Evolutionary conservation across 2,329 filamentous ascomycete species (phyloP), one percentile per base, ranked within the genome.

Genomic region (Colletotrichum sp.): DNA sequence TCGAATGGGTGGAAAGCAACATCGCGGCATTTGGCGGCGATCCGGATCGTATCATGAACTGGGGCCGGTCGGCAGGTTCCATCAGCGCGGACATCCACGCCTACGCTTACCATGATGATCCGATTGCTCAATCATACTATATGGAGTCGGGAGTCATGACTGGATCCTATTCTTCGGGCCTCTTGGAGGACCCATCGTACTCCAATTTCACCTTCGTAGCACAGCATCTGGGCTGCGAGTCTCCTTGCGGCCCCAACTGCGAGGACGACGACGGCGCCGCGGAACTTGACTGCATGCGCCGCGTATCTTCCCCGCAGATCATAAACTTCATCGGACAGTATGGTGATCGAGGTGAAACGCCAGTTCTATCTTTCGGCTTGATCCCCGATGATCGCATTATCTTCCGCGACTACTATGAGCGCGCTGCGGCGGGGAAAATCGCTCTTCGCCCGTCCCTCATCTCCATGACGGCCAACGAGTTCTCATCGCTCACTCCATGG

Each of bases 31-130:
- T 78, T 21, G 76, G 77, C 32, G 76, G 77, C 61, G 69, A 78
- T 26, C 66, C 72, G 18, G 12, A 10, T 5, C 80, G 82, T 16
- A 88, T 89, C 76, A 84, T 85, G 5, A 81, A 88, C 8, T 86
- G 85, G 78, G 88, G 88, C 18, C 86, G 88, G 80, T 88, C 87
- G 24, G 87, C 89, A 5, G 88, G 89, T 10, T 79, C 82, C 13
- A 80, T 85, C 5, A 80, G 81, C 30, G 84, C 83, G 5, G 87
- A 88, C 74, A 80, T 84, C 77, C 83, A 87, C 73, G 82, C 84
- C 74, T 88, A 85, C 76, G 86, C 87, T 13, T 88, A 83, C 87
- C 77, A 80, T 24, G 80, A 88, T 7, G 83, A 89, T 70, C 87
- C 88, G 5, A 87, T 89, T 55, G 85, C 85, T 2, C 79, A 82